Base-by-base conservation (phyloP, 768 basidiomycete genomes). In the Stropharia rugosoannulata region DNA sequence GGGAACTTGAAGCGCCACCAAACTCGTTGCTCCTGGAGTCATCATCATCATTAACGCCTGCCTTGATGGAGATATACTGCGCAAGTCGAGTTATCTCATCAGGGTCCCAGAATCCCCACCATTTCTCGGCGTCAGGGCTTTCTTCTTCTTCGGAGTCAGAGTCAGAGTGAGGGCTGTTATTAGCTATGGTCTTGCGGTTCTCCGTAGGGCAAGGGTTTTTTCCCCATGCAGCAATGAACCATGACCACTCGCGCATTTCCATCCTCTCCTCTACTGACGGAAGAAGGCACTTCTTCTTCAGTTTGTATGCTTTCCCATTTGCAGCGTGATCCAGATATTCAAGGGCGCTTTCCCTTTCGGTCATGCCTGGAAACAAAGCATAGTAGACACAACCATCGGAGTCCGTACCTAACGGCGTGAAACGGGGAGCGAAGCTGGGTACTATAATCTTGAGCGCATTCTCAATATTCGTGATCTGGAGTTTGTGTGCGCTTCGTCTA, bases 211-310 rank as follows among this genome's bases (percentile, higher is more conserved):
- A 52, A 16, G 84, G 82, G 57, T 71, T 79, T 68, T 69, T 80
- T 1, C 90, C 90, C 80, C 83, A 89, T 1, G 90, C 87, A 4
- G 80, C 83, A n/a, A 93, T 63, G 66, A 89, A 87, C 86, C 86
- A 90, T 1, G 83, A 76, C 90, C 90, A 93, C 32, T 80, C 77
- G 55, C 67, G 78, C 67, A 86, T 68, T 35, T 73, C 69, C 18
- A 67, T 66, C n/a, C 84, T 73, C n/a, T 85, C 82, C 12, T 81
- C 81, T 29, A 72, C 68, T 7, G 75, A 76, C 29, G 68, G 71
- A 25, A 66, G 65, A 52, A 66, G 73, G 27, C 68, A 73, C 63
- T 71, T 79, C 62, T 67, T 79, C 64, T 70, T 79, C 55, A 68
- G 68, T 62, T 76, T 77, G 54, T 68, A 70, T 58, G 55, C 62